These are phyloP conservation scores for Lactifluus subvellereus DNA, from an alignment of 768 basidiomycete genomes.

Conservation along the genomic window DNA sequence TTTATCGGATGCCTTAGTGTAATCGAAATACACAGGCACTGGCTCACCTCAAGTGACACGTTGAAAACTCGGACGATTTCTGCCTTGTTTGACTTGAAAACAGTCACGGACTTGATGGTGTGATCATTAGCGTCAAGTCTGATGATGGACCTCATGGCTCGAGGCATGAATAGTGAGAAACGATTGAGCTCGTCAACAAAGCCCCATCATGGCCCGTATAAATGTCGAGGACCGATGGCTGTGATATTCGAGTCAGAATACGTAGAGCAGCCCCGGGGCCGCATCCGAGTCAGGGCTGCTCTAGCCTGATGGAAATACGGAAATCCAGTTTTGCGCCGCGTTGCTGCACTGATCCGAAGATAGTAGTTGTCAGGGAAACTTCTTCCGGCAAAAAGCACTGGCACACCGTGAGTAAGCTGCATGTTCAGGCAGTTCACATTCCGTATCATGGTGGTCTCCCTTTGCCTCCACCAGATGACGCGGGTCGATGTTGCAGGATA, in stretches of 20 bases:
- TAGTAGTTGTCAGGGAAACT: too few species aligned
- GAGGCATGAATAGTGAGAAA: background rate
- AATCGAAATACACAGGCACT: background rate
- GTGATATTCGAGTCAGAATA: background rate
- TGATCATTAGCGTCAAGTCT: slow-evolving; percentile 31
- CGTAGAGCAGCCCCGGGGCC: background rate
- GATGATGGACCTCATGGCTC: slow-evolving; percentile 7
- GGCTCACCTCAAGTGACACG: slow-evolving; percentile 45
- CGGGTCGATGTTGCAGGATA: too few species aligned
- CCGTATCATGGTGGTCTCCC: too few species aligned
- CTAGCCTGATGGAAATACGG: too few species aligned
- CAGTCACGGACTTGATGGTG: slow-evolving; percentile 48
- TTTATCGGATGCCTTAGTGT: background rate
- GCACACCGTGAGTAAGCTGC: too few species aligned
- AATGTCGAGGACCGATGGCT: background rate
- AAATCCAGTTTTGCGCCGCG: too few species aligned
- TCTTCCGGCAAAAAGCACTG: too few species aligned
- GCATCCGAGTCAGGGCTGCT: too few species aligned
- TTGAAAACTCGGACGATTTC: slow-evolving; percentile 50
- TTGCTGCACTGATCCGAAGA: too few species aligned
- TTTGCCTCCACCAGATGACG: too few species aligned
- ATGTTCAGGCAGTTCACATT: too few species aligned
- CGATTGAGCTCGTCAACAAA: background rate
- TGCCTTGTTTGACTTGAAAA: slow-evolving; percentile 52
- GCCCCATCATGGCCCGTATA: background rate